These are phyloP conservation scores for Phlegmacium glaucopus DNA, from an alignment of 768 basidiomycete species.

Conservation along the genomic window DNA sequence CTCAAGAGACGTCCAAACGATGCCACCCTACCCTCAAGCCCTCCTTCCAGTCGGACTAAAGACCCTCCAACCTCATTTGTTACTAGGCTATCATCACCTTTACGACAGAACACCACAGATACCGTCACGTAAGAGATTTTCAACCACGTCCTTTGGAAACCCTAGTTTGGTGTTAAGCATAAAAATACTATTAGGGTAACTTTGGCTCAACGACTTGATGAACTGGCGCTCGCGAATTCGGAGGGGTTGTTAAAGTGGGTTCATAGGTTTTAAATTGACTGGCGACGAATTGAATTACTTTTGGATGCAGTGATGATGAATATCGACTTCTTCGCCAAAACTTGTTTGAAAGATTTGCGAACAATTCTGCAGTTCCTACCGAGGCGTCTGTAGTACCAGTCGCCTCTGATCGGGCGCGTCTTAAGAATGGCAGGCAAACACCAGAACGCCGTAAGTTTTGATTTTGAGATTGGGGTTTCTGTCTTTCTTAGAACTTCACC, in stretches of 20 bases:
- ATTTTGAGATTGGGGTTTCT: too few relatives aligned
- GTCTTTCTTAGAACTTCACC: too few relatives aligned
- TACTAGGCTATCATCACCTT: constrained; percentile 20
- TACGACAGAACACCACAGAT: constrained; percentile 37
- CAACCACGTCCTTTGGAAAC: neutral
- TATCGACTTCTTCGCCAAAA: constrained; percentile 82
- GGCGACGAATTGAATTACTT: constrained; percentile 1
- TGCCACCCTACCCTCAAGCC: constrained; percentile 4
- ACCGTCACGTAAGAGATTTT: constrained; percentile 45
- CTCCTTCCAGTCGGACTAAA: constrained; percentile 6
- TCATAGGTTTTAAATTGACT: neutral
- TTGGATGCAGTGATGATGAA: constrained; percentile 66
- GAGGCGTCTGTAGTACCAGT: constrained; percentile 64
- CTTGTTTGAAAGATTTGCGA: constrained; percentile 77
- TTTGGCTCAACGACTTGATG: constrained; percentile 77
- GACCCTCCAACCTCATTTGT: constrained; percentile 7
- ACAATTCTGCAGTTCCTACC: constrained; percentile 50
- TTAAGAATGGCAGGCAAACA: constrained; percentile 20
- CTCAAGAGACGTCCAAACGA: constrained; percentile 13
- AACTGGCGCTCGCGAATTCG: constrained; percentile 75
- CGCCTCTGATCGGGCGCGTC: constrained; percentile 33
- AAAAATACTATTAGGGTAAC: constrained; percentile 47
- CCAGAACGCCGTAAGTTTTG: constrained; percentile 32
- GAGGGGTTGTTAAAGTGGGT: constrained; percentile 75
- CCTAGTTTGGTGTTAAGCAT: constrained; percentile 1